Evolutionary conservation across 129 eudicot species (phyloP).

Genomic region (Escallonia rubra): DNA sequence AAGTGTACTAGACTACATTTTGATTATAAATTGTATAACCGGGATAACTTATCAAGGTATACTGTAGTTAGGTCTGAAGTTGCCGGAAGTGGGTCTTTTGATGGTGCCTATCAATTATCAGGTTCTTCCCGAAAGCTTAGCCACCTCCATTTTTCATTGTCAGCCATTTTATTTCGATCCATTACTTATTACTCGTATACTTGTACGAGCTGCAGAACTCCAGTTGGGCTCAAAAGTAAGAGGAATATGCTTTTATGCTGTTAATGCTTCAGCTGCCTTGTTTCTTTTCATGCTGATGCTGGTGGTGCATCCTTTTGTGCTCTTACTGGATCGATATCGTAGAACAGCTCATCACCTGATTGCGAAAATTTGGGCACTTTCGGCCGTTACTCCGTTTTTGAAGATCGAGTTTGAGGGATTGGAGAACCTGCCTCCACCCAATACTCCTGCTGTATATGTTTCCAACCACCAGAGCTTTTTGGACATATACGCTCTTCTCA

Average conservation of each 20-base stretch:
- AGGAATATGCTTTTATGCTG: conserved; percentile 75
- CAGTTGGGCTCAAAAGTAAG: conserved; percentile 53
- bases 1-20: conserved; percentile 15
- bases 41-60: conserved; percentile 31
- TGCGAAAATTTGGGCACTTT: conserved; percentile 71
- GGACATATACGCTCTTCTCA: conserved; percentile 79
- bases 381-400: conserved; percentile 56
- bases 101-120: conserved; percentile 49
- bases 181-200: not conserved
- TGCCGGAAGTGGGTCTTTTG: conserved; percentile 62
- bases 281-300: conserved; percentile 62
- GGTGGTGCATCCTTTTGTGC: conserved; percentile 83
- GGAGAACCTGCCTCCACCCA: conserved; percentile 66
- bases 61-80: conserved; percentile 65
- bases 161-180: conserved; percentile 1
- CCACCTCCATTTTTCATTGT: not conserved
- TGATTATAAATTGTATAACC: conserved; percentile 17
- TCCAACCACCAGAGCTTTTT: conserved; percentile 95
- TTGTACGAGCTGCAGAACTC: conserved; percentile 40
- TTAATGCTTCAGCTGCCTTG: conserved; percentile 62
- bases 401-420: conserved; percentile 62
- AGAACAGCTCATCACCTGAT: conserved; percentile 57
- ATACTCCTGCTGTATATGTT: conserved; percentile 82
- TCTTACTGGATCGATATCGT: conserved; percentile 55
- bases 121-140: conserved; percentile 31